phyloP scores from a whole-genome alignment of 148 eudicot genomes.

The Cornus kousa region DNA sequence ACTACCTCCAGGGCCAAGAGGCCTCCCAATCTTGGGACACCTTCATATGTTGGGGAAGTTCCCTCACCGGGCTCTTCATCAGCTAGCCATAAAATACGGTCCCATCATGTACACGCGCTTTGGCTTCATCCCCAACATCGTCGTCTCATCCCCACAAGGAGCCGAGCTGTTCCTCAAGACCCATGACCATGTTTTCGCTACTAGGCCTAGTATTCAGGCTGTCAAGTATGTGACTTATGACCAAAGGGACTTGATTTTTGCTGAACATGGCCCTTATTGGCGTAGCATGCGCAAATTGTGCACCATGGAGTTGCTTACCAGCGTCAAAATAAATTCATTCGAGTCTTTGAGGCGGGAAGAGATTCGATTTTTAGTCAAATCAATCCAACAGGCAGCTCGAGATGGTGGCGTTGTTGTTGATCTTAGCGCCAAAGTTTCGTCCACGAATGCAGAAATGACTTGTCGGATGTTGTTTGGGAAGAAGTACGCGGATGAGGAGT shows the following conservation, averaged over 20 bases:
- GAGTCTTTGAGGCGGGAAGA: background rate
- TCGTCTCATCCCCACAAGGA: background rate
- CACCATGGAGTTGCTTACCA: background rate
- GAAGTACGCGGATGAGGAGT: conserved; percentile 6
- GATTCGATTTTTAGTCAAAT: background rate
- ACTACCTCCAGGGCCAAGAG: too few relatives aligned
- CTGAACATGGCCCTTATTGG: background rate
- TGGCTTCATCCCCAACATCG: background rate
- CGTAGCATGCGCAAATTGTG: background rate
- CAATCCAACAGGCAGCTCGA: too few relatives aligned
- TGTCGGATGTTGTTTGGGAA: conserved; percentile 13
- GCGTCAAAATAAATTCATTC: background rate
- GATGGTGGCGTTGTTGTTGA: too few relatives aligned
- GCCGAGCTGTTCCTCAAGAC: conserved; percentile 6
- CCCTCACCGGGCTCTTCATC: too few relatives aligned
- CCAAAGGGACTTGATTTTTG: background rate
- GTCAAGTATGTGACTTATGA: background rate
- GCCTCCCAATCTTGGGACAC: too few relatives aligned
- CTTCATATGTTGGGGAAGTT: too few relatives aligned
- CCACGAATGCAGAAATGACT: background rate
- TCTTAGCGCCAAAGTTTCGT: too few relatives aligned
- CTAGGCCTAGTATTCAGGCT: background rate
- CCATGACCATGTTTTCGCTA: background rate
- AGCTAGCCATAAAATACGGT: too few relatives aligned
- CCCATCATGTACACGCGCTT: background rate